Evolutionary conservation across 2,329 filamentous ascomycete species (phyloP).

Genomic region (Cladosporium sp.): DNA sequence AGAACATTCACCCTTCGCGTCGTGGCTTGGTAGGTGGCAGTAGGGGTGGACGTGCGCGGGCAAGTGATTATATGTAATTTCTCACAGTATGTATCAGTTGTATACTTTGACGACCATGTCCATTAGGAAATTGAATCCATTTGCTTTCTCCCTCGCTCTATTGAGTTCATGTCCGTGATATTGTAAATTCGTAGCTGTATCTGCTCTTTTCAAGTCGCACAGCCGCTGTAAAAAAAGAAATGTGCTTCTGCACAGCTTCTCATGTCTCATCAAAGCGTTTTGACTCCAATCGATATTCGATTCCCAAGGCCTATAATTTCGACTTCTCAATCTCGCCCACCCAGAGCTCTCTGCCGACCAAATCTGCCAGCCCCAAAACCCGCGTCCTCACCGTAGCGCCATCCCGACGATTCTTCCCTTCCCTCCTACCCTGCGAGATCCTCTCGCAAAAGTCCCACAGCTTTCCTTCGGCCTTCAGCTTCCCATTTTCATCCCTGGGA

Average conservation of each 20-base stretch:
- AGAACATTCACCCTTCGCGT: constrained; percentile 33
- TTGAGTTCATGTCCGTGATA: too few species aligned
- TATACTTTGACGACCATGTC: not conserved
- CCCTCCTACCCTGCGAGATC: constrained; percentile 75
- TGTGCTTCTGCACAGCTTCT: not conserved
- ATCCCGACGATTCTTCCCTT: constrained; percentile 95
- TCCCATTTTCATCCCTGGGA: constrained; percentile 57
- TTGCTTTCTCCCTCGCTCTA: too few species aligned
- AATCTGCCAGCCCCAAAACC: constrained; percentile 72
- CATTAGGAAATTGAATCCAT: too few species aligned
- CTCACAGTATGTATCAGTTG: not conserved
- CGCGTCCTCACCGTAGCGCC: constrained; percentile 81
- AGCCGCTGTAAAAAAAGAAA: too few species aligned
- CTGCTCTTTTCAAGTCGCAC: too few species aligned
- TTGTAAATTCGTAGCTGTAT: too few species aligned
- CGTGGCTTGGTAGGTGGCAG: constrained; percentile 28
- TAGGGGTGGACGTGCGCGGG: constrained; percentile 18
- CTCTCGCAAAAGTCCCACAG: constrained; percentile 90
- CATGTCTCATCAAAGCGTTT: not conserved
- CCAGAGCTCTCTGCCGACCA: constrained; percentile 60
- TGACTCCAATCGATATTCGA: too few species aligned
- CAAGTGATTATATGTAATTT: constrained; percentile 25
- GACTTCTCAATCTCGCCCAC: not conserved
- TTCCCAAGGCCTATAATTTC: not conserved
- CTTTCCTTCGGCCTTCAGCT: constrained; percentile 66